phyloP scores from a whole-genome alignment of 169 alveolate species.

The Plasmodium blacklocki region DNA sequence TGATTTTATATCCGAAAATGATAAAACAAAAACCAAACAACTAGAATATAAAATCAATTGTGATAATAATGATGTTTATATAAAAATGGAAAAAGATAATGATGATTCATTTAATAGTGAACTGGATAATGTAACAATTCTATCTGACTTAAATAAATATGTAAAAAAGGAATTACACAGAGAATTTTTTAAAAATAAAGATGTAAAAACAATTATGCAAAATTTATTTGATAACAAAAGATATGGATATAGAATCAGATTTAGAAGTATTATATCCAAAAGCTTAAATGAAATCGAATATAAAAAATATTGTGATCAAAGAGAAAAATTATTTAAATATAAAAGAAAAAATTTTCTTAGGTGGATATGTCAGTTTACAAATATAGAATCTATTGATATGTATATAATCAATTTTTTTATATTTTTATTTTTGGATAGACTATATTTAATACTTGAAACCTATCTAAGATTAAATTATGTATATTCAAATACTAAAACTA shows the following conservation, averaged over 20 bases:
- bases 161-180: constrained; percentile 28
- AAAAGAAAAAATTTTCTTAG: constrained; percentile 66
- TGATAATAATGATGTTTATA: background rate
- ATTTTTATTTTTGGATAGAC: constrained; percentile 62
- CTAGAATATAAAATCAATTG: background rate
- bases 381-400: constrained; percentile 22
- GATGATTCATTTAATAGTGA: constrained; percentile 1
- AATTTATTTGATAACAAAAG: constrained; percentile 45
- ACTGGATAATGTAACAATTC: background rate
- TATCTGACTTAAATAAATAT: constrained; percentile 4
- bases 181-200: constrained; percentile 41
- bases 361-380: constrained; percentile 63
- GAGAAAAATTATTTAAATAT: constrained; percentile 73
- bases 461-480: constrained; percentile 58
- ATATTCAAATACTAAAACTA: background rate
- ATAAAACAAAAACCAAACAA: background rate
- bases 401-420: constrained; percentile 61
- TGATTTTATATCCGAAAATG: background rate
- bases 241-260: constrained; percentile 52
- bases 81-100: constrained; percentile 51
- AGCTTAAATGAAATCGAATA: constrained; percentile 44
- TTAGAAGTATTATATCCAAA: constrained; percentile 59
- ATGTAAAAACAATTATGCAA: constrained; percentile 31
- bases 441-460: constrained; percentile 55
- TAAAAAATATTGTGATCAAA: constrained; percentile 59